Conservation (phyloP, 2,329 filamentous ascomycete genomes). For the Intubia oerlemansii region DNA sequence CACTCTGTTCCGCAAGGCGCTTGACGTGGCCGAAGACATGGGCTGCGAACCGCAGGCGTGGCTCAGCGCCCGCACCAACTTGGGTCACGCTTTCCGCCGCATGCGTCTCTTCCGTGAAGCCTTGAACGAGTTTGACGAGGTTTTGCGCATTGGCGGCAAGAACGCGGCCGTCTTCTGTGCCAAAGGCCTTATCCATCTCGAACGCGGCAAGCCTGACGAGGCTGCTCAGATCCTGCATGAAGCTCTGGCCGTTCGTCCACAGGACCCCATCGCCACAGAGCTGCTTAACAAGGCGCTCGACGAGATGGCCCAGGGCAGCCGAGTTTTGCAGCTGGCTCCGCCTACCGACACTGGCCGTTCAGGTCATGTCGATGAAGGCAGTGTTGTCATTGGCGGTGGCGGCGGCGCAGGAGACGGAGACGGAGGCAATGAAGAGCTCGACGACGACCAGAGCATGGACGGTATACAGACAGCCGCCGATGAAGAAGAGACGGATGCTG, state of each 20-base stretch:
- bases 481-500: no score
- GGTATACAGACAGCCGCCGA: no score
- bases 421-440: no score
- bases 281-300: conserved; percentile 50
- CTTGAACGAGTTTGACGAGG: conserved; percentile 66
- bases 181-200: conserved; percentile 67
- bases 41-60: conserved; percentile 66
- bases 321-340: no score
- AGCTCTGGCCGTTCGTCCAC: conserved; percentile 54
- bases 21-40: conserved; percentile 59
- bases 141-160: conserved; percentile 62
- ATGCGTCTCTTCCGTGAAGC: conserved; percentile 48
- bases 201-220: conserved; percentile 51
- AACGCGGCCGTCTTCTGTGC: conserved; percentile 60
- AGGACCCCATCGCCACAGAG: conserved; percentile 66
- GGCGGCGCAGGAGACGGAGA: no score
- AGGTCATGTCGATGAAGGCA: no score
- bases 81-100: conserved; percentile 71
- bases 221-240: conserved; percentile 72
- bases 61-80: conserved; percentile 67
- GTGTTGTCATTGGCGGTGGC: no score
- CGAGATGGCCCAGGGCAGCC: no score
- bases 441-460: no score
- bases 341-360: no score
- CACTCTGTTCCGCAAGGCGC: conserved; percentile 54